These are phyloP conservation scores for Boletus hoseneyae DNA, from an alignment of 1,284 basidiomycete species.

Conservation along the genomic window DNA sequence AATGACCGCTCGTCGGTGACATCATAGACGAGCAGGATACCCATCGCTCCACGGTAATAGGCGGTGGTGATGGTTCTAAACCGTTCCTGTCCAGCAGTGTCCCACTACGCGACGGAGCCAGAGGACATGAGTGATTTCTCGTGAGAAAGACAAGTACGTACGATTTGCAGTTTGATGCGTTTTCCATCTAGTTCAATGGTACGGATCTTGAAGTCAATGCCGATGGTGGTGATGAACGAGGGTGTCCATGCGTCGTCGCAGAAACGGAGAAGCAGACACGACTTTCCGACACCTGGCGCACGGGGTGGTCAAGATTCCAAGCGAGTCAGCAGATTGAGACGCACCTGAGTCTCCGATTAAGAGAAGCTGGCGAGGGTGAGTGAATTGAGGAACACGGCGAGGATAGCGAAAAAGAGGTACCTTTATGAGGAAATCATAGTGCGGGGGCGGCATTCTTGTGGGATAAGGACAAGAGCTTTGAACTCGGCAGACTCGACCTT, in stretches of 20 bases:
- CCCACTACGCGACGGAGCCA: constrained; percentile 63
- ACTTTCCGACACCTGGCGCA: constrained; percentile 89
- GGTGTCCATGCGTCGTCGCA: constrained; percentile 99
- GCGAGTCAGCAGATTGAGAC: not conserved
- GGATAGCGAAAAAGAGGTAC: constrained; percentile 34
- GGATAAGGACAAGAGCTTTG: not conserved
- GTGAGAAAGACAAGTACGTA: constrained; percentile 39
- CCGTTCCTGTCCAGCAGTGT: constrained; percentile 98
- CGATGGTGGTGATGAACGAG: constrained; percentile 99
- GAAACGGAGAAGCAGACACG: constrained; percentile 96
- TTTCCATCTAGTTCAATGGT: constrained; percentile 97
- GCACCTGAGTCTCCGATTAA: constrained; percentile 95
- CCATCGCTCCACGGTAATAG: constrained; percentile 99
- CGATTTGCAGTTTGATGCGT: constrained; percentile 95
- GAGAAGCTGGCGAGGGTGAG: constrained; percentile 59
- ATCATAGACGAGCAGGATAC: constrained; percentile 97
- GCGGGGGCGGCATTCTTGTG: constrained; percentile 70
- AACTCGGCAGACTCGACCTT: not conserved
- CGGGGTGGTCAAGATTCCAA: not conserved
- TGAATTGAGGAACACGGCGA: not conserved
- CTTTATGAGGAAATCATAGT: constrained; percentile 94
- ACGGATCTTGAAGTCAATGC: constrained; percentile 95
- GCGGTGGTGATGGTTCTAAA: constrained; percentile 99
- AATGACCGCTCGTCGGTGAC: constrained; percentile 98
- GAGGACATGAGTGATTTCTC: constrained; percentile 6